Base-by-base conservation (phyloP, 2,329 filamentous ascomycete species). In the Aspergillus clavatus region DNA sequence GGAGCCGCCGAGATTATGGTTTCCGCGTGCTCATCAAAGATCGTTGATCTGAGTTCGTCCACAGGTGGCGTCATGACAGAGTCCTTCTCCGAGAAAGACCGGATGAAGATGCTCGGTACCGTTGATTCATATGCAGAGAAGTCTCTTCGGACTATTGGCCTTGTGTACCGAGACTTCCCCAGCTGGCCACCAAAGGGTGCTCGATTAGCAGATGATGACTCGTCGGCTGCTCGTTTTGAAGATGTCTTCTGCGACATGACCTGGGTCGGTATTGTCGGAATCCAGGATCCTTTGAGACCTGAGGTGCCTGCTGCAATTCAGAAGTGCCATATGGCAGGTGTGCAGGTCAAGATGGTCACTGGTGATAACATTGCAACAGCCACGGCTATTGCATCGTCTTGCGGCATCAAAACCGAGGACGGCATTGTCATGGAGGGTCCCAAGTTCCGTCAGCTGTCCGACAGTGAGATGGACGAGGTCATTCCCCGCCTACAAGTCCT, bases 311-410 rank as follows among this genome's bases (percentile, higher is more conserved):
- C 80, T 38, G 84, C 85, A 36, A 85, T 89, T 43, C 71, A 73
- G 47, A 79, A 80, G 58, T 87, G 84, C 50, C 78, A 83, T 53
- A 74, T 74, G 21, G 85, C 85, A 14, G 84, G 84, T 43, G 84
- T 89, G 12, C 74, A 80, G 44, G 83, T 87, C 38, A 83, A 84
- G 55, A 86, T 87, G 83, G 83, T 87, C 40, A 87, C 83, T 19
- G 83, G 67, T 40, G 83, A 87, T 65, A 87, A 87, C 57, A 71
- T 87, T 50, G 73, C 81, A 16, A 89, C 86, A 18, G 86, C 84
- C 7, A 80, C 79, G 40, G 86, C 86, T 2, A 89, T 89, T 54
- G 84, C 86, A 2, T 75, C 72, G 7, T 83, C 89, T 47, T 89
- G 86, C 52, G 86, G 86, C 40, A 87, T 89, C 65, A 76, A 75